phyloP scores from a whole-genome alignment of 1,284 basidiomycete species.

The Naganishia cerealis region DNA sequence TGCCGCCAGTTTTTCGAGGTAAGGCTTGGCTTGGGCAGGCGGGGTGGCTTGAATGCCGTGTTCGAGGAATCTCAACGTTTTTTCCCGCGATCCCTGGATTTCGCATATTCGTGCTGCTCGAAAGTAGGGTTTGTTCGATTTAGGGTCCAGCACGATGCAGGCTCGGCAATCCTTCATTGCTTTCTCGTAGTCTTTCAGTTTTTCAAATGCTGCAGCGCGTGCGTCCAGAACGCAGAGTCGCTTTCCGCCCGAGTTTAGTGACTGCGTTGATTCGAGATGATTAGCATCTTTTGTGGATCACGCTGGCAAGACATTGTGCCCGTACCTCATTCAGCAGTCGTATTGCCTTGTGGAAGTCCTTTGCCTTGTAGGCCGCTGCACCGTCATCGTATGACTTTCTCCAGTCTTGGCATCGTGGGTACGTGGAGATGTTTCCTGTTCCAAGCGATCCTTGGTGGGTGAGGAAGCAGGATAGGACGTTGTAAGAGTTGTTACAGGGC shows the following conservation, averaged over 20 bases:
- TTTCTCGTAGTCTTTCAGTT: conserved; percentile 21
- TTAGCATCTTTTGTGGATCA: neutral
- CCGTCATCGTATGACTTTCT: conserved; percentile 27
- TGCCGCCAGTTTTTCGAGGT: neutral
- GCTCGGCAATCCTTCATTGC: conserved; percentile 24
- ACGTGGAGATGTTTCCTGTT: no score
- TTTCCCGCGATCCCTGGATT: conserved; percentile 10
- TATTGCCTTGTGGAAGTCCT: conserved; percentile 13
- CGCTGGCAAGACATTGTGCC: neutral
- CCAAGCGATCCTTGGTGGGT: neutral
- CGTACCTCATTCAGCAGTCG: conserved; percentile 24
- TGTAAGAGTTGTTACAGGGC: neutral
- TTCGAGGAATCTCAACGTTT: conserved; percentile 16
- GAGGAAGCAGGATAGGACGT: neutral
- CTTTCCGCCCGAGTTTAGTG: conserved; percentile 14
- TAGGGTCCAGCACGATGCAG: conserved; percentile 21
- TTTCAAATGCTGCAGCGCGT: conserved; percentile 11
- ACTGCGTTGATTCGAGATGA: neutral
- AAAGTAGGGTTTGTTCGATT: conserved; percentile 24
- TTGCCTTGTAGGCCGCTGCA: conserved; percentile 11
- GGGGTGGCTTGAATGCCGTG: conserved; percentile 9
- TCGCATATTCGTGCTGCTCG: conserved; percentile 26
- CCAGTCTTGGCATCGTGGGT: conserved; percentile 10
- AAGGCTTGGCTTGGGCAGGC: conserved; percentile 6
- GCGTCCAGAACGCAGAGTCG: conserved; percentile 20